Base-by-base conservation (phyloP, 495 filamentous ascomycete species). In the Copromyces sp. region DNA sequence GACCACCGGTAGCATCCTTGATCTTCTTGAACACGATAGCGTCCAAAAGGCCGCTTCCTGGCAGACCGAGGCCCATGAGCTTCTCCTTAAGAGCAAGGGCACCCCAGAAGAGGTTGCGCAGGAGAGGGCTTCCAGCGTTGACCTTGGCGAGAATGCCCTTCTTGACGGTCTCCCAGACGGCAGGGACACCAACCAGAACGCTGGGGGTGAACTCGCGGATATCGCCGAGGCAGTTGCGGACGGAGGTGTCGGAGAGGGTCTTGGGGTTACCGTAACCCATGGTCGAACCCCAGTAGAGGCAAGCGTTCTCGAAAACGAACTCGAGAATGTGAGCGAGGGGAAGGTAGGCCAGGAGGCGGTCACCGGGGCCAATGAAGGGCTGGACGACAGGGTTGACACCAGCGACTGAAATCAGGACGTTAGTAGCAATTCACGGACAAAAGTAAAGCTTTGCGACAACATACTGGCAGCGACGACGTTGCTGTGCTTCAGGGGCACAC, bases 241-340 rank as follows among this genome's bases (percentile, higher is more conserved):
- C 92, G 16, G 92, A 95, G 72, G 84, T 82, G 80, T 98, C 95
- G 5, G 95, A 97, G 69, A 99, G 85, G 1, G 95, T 99, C 78
- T 92, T 92, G 9, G 94, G 92, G 81, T 94, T 97, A 77, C 95
- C 95, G 82, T 99, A 99, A 59, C 95, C 95, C 94, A 99, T 98
- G 53, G 91, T 94, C 45, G 93, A 90, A 75, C 95, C 95, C 95
- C 95, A 99, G 84, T 91, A 95, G 72, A 99, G 79, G 74, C 89
- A 91, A 14, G 94, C 88, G 78, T 95, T 97, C 83, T 99, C 95
- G 80, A 99, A 99, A 76, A 99, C 94, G 81, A 94, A 97, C 82
- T 99, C 95, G 71, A 99, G 88, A 78, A 99, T 98, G 79, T 99
- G 95, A 2, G 95, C 94, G 68, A 94, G 88, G 16, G 95, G 95